Base-by-base conservation (phyloP, 768 basidiomycete species). In the Trametes villosa region DNA sequence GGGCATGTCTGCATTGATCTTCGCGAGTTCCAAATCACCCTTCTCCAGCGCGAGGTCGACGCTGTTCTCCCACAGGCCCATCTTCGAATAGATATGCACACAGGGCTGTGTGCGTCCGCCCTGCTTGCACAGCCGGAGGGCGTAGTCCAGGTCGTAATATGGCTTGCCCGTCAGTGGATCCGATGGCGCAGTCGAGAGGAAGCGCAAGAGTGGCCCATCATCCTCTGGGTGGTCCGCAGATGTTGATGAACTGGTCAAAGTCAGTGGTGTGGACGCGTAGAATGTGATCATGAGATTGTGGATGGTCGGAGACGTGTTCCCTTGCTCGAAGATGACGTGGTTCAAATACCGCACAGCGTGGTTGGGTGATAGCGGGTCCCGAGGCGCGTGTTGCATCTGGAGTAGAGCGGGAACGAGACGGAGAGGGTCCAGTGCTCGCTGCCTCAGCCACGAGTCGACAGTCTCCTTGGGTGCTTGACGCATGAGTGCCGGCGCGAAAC, bases 131-230 rank as follows among this genome's bases (percentile, higher is more conserved):
- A 98, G 74, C 18, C 97, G 86, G 57, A 99, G 72, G 1, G 97
- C 97, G 72, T 98, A 99, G 75, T 99, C 97, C 48, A 99, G 84
- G 68, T 98, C 95, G 73, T 94, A 98, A 72, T 94, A 96, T 2
- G 96, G 96, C 70, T 87, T 88, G 7, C 85, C 86, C 0, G 92
- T 93, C 30, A 91, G 72, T 0, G 94, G 89, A 71, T 98, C 87
- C 18, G 85, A 82, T 1, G 94, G 95, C 0, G 92, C 89, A 1
- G 83, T 83, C 18, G 85, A 84, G 26, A 99, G 82, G 78, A 97
- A 98, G 22, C 89, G 88, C 20, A 94, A 77, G 6, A 94, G 79
- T 11, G 88, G 86, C 3, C 83, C 91, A 62, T 94, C 92, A 64
- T 93, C 91, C n/a, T 79, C 77, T 18, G 71, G 62, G 45, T 72